Evolutionary conservation across 2,329 filamentous ascomycete genomes (phyloP), one percentile per base, ranked within the genome.

Genomic region (Zymoseptoria passerinii): DNA sequence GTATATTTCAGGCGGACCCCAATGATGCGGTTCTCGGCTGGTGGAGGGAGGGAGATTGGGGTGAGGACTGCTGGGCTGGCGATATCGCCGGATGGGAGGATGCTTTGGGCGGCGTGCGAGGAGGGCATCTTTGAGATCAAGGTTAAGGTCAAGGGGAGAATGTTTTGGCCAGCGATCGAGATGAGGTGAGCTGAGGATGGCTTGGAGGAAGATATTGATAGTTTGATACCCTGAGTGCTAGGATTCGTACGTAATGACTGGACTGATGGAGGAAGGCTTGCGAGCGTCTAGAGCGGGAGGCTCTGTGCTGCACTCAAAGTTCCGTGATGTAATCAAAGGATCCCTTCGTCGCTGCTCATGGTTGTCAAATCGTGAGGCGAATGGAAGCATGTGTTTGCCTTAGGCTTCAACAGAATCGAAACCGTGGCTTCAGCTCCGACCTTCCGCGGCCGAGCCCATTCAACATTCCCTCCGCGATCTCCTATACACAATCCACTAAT

Each of bases 81-180:
- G 4, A 76, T 79, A 69, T 79, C 76, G 67, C 68, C 72, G 27
- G 77, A 80, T 65, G 77, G 77, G 8, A 66, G 74, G 19, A 77
- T 66, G 56, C 65, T 80, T 40, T 80, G 77, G 67, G 77, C 73
- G 40, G 76, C 75, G 4, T 77, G 74, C 35, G 85, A 89, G 68
- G 84, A 89, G 64, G 88, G 88, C 57, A 86, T 92, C 56, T 89
- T 89, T 67, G 87, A 91, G 73, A 83, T 89, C 66, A 81, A 80
- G 35, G 79, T 92, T 63, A 85, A 90, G 68, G 66, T 85, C 18
- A 77, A 81, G 53, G 78, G 76, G 58, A 79, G 88, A 60, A 88
- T 84, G 71, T 71, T 68, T 48, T 75, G 72, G 61, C 73, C 75
- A 4, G 73, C 73, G 35, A 67, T 77, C 44, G 70, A 71, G 48